Evolutionary conservation across 495 filamentous ascomycete genomes (phyloP), one percentile per base, ranked within the genome.

Genomic region (Penicillium salamii): DNA sequence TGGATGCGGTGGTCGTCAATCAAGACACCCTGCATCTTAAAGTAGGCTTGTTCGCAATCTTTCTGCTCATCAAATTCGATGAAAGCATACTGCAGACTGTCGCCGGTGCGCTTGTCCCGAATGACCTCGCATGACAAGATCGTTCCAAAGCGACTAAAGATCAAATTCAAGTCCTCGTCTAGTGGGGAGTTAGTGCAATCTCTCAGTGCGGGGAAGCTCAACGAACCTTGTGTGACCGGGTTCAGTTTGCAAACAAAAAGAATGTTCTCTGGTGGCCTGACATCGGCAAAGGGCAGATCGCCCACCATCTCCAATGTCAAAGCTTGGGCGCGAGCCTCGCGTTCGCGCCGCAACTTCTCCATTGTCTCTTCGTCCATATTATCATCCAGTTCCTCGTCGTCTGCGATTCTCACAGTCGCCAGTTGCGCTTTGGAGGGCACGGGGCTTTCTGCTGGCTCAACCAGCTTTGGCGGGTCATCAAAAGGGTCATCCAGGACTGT

Each of bases 161-260:
- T 96, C 47, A 96, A 70, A 59, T 97, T 81, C 13, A 98, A 79
- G 66, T 97, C 95, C 62, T 96, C 88, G 63, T 97, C 93, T 79
- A 50, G 46, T 31, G 33, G 33, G n/a, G 26, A n/a, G 24, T 50
- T 55, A 47, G 46, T 37, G 39, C 42, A 34, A 9, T 13, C 17
- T 21, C 12, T 19, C 12, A 32, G 13, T 7, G 9, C 9, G 12
- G 17, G 33, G n/a, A 32, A 33, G 38, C 1, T 32, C 7, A 20
- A 51, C 68, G 46, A 62, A 83, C 81, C 81, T 82, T 85, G 83
- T 42, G 93, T 98, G 38, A 98, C 91, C 0, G 95, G 95, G 53
- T 98, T 98, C 18, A 98, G 76, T 65, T 98, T 97, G 84, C 93
- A 98, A 50, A 98, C 93, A 61, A 98, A 98, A 11, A 98, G 76